phyloP scores from a whole-genome alignment of 208 protist species.

The Leishmania turanica region DNA sequence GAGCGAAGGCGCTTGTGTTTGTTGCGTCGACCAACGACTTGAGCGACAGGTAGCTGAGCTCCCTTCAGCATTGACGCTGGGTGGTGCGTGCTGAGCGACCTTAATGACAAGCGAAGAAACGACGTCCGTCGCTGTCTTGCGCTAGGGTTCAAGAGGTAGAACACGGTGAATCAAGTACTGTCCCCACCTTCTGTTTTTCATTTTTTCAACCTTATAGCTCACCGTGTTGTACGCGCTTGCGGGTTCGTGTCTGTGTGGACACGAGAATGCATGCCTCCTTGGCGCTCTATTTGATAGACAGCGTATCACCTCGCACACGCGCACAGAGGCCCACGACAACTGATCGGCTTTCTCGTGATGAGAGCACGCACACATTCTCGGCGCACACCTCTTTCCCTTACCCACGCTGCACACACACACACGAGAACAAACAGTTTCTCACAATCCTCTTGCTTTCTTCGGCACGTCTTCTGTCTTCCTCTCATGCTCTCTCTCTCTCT shows the following conservation, averaged over 20 bases:
- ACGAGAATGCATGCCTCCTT: not conserved
- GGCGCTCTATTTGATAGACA: not conserved
- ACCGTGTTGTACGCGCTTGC: not conserved
- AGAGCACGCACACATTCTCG: not conserved
- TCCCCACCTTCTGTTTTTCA: not conserved
- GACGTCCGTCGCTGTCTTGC: not conserved
- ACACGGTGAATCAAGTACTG: not conserved
- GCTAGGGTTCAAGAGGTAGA: not conserved
- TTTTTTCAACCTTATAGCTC: not conserved
- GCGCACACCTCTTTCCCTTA: not conserved
- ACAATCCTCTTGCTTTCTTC: not conserved
- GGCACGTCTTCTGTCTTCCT: too few species aligned
- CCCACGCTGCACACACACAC: too few species aligned
- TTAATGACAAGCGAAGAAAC: not conserved
- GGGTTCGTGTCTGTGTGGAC: not conserved
- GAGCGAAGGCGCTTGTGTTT: slow-evolving; percentile 67
- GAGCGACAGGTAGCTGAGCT: not conserved
- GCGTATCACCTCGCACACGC: not conserved
- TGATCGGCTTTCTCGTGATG: not conserved
- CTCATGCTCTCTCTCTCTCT: not conserved
- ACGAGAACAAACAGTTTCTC: not conserved
- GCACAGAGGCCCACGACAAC: not conserved
- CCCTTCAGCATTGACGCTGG: not conserved
- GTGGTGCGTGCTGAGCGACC: not conserved
- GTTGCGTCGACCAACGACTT: slow-evolving; percentile 80